These are phyloP conservation scores for Larix kaempferi DNA, from an alignment of 75 land plant species.

Conservation along the genomic window DNA sequence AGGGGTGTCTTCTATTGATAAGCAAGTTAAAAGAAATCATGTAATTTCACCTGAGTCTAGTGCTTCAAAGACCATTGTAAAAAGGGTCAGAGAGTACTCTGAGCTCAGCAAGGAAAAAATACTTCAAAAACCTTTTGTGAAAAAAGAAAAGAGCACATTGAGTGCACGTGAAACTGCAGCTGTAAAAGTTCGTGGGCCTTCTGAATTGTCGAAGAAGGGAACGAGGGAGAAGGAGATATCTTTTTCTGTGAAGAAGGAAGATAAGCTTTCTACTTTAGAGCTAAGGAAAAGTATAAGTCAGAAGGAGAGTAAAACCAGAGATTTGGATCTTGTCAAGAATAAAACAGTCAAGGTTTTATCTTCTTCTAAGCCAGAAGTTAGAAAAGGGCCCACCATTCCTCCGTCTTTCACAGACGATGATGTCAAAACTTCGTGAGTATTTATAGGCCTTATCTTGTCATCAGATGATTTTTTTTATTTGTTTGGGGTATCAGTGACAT, in stretches of 20 bases:
- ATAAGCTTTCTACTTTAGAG: neutral
- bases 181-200: neutral
- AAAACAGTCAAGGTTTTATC: neutral
- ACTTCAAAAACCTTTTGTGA: neutral
- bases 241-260: neutral
- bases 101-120: neutral
- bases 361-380: neutral
- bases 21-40: neutral
- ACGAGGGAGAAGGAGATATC: neutral
- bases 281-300: neutral
- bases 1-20: constrained; percentile 5
- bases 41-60: neutral
- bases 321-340: neutral
- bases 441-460: neutral
- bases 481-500: too few species aligned
- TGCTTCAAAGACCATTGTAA: neutral
- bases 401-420: neutral
- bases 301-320: constrained; percentile 2
- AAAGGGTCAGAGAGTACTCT: neutral
- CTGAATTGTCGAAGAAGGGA: constrained; percentile 1
- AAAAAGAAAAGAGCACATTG: constrained; percentile 7
- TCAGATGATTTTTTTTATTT: neutral
- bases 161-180: constrained; percentile 2
- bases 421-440: constrained; percentile 3
- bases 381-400: neutral